Conservation (phyloP, 371 early-diverging fungal species). For the Mortierella sp. region DNA sequence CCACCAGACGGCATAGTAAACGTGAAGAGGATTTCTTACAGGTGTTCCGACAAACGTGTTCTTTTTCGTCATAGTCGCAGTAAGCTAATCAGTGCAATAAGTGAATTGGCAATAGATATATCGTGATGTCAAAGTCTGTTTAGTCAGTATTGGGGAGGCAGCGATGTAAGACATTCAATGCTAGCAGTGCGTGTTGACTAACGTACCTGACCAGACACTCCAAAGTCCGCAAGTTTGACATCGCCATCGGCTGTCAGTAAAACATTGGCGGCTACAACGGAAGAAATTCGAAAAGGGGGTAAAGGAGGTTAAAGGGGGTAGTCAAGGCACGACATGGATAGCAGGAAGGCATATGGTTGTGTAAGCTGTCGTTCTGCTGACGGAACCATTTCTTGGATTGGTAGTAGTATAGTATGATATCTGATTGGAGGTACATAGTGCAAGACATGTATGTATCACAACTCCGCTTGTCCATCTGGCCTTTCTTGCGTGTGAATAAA, state of each 20-base stretch:
- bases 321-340: background rate
- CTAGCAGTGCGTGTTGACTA: background rate
- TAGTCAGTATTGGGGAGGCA: background rate
- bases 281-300: background rate
- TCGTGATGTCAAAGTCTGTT: background rate
- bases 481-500: background rate
- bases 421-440: background rate
- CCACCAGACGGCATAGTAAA: background rate
- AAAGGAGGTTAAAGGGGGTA: slow-evolving; percentile 4
- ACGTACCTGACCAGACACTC: slow-evolving; percentile 93
- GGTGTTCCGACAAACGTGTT: slow-evolving; percentile 99
- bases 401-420: background rate
- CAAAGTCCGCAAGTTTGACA: slow-evolving; percentile 98
- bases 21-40: slow-evolving; percentile 57
- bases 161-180: too few relatives aligned
- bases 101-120: too few relatives aligned
- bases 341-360: background rate
- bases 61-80: slow-evolving; percentile 93
- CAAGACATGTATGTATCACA: background rate
- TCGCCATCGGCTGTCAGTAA: slow-evolving; percentile 82
- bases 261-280: slow-evolving; percentile 82
- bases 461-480: too few relatives aligned
- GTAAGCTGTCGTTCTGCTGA: background rate
- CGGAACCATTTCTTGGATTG: background rate
- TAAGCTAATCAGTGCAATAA: slow-evolving; percentile 65